Evolutionary conservation across 768 basidiomycete species (phyloP), one percentile per base, ranked within the genome.

Genomic region (Porphyrellus cyaneotinctus): DNA sequence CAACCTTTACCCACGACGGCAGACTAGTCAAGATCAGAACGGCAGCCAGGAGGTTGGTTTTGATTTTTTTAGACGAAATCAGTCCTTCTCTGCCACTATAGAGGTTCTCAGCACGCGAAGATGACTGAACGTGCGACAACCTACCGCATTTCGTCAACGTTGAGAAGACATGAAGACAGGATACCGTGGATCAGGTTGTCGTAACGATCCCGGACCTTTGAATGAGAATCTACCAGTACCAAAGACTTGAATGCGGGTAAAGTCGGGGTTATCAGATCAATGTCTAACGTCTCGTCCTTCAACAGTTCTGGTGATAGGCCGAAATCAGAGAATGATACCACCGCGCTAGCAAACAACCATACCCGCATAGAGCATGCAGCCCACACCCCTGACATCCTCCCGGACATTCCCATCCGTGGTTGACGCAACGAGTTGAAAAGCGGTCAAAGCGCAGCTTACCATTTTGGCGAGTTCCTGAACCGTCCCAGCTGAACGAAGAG

Each of bases 71-170:
- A 2, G 80, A 72, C 2, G 88, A 88, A 11, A 88, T 83, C 0
- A 77, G 59, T 0, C 93, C 95, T 53, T 84, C 78, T 43, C 95
- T 85, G 11, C 90, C 88, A 35, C 95, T 95, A 57, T 17, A 56
- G 32, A 49, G 26, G 15, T 6, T 36, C 44, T 56, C 18, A 64
- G 58, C 30, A 43, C 23, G 41, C 17, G 30, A 49, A 24, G 23
- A 30, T 20, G 7, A 36, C 22, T 35, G 4, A n/a, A 38, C 18
- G 35, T 20, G 11, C 35, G 30, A 53, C 41, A 70, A 56, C 84
- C 54, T 46, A 93, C 93, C 93, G 81, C 87, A 97, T 93, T 55
- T 86, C 89, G 62, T 97, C 95, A 22, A 97, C 78, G 63, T 95
- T 89, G 43, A 85, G 73, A 31, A 97, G 71, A 63, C 91, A 93